Evolutionary conservation across 495 filamentous ascomycete genomes (phyloP).

Genomic region (Penicillium argentinense): DNA sequence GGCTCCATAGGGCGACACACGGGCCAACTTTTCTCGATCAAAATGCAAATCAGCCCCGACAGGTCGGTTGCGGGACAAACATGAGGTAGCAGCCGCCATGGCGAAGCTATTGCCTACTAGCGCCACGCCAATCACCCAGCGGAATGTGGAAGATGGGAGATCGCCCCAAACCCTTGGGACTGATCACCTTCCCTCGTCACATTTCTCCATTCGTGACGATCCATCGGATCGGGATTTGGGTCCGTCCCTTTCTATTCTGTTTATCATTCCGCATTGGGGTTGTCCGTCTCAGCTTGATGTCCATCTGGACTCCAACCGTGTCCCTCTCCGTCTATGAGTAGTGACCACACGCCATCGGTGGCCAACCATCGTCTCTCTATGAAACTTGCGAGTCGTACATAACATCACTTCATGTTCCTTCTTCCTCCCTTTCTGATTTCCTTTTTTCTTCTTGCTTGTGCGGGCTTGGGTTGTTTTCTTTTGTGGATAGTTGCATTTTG

Average conservation of each 20-base stretch:
- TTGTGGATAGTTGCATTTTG: too few species aligned
- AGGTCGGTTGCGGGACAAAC: conserved; percentile 6
- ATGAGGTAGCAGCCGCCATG: conserved; percentile 13
- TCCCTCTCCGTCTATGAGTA: too few species aligned
- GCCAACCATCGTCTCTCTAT: too few species aligned
- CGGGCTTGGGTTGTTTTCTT: too few species aligned
- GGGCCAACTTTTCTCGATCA: too few species aligned
- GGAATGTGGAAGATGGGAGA: conserved; percentile 1
- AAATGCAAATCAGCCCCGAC: neutral
- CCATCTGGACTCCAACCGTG: too few species aligned
- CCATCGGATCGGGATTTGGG: neutral
- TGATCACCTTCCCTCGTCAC: conserved; percentile 3
- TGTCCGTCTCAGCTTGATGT: conserved; percentile 3
- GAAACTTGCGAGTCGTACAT: too few species aligned
- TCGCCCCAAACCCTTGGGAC: conserved; percentile 2
- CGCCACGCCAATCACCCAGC: conserved; percentile 19
- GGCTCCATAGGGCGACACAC: neutral
- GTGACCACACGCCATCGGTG: too few species aligned
- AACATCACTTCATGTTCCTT: too few species aligned
- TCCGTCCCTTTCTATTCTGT: neutral
- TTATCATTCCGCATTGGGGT: too few species aligned
- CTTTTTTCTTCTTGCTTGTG: too few species aligned
- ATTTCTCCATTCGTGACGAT: neutral
- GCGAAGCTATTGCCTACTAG: conserved; percentile 30
- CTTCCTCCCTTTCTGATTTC: too few species aligned